phyloP scores from a whole-genome alignment of 306 rosid species.

The Citrullus amarus region DNA sequence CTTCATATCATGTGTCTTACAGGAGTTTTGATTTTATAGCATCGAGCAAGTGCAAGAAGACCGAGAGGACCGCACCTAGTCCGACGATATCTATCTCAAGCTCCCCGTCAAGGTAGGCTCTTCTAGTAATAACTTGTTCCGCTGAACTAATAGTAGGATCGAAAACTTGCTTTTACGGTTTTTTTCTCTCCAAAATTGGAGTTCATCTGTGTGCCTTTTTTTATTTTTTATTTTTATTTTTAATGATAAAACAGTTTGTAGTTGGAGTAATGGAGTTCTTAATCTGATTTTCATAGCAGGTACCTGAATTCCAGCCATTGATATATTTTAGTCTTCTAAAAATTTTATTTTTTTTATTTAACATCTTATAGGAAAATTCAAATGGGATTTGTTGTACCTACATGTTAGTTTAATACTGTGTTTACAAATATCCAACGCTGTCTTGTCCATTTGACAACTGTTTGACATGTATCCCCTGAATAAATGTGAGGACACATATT shows the following conservation, averaged over 20 bases:
- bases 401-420: neutral
- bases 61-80: no score
- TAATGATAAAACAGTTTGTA: neutral
- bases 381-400: neutral
- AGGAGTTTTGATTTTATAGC: slow-evolving; percentile 26
- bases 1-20: neutral
- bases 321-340: neutral
- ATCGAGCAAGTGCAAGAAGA: no score
- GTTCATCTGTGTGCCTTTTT: neutral
- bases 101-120: slow-evolving; percentile 47
- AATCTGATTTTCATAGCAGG: neutral
- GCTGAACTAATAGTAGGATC: neutral
- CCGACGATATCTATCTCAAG: slow-evolving; percentile 40
- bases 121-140: neutral
- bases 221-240: neutral
- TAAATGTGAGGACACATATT: neutral
- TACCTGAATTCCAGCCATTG: neutral
- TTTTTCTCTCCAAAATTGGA: neutral
- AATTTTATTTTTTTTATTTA: no score
- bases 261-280: neutral
- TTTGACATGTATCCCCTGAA: neutral
- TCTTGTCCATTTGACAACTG: neutral
- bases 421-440: neutral
- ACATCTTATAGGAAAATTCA: neutral
- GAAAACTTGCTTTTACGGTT: neutral